Conservation (phyloP, 768 basidiomycete genomes). For the Trametes coccinea region DNA sequence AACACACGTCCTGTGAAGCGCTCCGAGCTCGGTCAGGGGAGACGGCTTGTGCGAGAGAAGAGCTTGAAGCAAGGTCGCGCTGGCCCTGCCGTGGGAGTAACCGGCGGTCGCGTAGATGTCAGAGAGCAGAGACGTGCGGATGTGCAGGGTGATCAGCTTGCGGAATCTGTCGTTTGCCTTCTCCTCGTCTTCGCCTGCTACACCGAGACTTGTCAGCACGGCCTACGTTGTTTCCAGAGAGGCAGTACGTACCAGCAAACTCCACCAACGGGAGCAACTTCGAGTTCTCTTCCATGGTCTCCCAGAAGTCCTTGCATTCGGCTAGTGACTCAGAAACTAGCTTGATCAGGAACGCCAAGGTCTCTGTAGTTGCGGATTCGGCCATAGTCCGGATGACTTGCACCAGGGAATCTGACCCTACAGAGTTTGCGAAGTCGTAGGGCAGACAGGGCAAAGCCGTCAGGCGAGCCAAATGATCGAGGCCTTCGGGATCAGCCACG, state of each 20-base stretch:
- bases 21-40: slow-evolving; percentile 68
- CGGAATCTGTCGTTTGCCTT: slow-evolving; percentile 68
- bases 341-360: slow-evolving; percentile 66
- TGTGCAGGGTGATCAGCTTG: slow-evolving; percentile 70
- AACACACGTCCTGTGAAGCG: slow-evolving; percentile 76
- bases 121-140: slow-evolving; percentile 78
- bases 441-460: slow-evolving; percentile 86
- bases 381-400: slow-evolving; percentile 88
- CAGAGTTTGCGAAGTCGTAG: slow-evolving; percentile 82
- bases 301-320: slow-evolving; percentile 75
- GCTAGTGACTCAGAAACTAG: slow-evolving; percentile 70
- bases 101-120: slow-evolving; percentile 86
- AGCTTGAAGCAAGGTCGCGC: slow-evolving; percentile 72
- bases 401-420: slow-evolving; percentile 83
- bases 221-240: not conserved
- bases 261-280: slow-evolving; percentile 69
- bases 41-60: slow-evolving; percentile 61
- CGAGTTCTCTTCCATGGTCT: slow-evolving; percentile 49
- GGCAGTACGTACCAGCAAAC: slow-evolving; percentile 37
- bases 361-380: slow-evolving; percentile 79
- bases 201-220: not conserved
- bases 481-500: slow-evolving; percentile 68
- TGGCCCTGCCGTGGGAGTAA: slow-evolving; percentile 77
- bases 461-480: slow-evolving; percentile 72
- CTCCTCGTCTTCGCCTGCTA: slow-evolving; percentile 46